Evolutionary conservation across 202 grass and related monocot genomes (phyloP).

Genomic region (Bolboschoenoplectus hybrid): DNA sequence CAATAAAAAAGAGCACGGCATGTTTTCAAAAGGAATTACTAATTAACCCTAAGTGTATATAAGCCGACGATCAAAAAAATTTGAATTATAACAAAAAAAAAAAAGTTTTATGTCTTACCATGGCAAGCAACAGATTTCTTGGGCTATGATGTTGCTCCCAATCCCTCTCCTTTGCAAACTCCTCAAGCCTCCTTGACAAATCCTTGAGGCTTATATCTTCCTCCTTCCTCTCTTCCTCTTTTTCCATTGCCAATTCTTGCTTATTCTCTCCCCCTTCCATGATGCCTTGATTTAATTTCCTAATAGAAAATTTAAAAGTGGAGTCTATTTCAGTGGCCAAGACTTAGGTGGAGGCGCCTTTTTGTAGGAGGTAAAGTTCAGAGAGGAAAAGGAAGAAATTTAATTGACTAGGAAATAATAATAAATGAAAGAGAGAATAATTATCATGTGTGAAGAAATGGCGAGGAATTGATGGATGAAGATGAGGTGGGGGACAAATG

Average conservation of each 20-base stretch:
- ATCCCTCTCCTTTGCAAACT: constrained; percentile 76
- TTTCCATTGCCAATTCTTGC: constrained; percentile 37
- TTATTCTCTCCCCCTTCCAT: constrained; percentile 41
- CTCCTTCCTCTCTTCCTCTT: constrained; percentile 1
- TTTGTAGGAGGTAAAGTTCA: neutral
- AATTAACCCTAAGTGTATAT: neutral
- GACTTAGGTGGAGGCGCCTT: neutral
- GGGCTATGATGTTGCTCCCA: constrained; percentile 91
- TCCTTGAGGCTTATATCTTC: constrained; percentile 63
- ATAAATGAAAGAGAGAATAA: neutral
- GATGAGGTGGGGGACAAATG: neutral
- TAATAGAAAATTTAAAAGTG: constrained; percentile 16
- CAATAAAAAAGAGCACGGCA: neutral
- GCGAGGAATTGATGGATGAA: neutral
- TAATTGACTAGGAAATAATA: constrained; percentile 13
- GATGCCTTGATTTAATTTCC: neutral
- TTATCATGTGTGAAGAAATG: neutral
- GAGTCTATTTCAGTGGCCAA: constrained; percentile 1
- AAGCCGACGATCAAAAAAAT: neutral
- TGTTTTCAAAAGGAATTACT: neutral
- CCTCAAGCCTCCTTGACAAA: constrained; percentile 64
- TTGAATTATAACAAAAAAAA: neutral
- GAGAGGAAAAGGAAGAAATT: neutral
- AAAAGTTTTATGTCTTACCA: constrained; percentile 46
- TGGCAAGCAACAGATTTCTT: constrained; percentile 83